Base-by-base conservation (phyloP, 2,329 filamentous ascomycete species). In the Nemania serpens region DNA sequence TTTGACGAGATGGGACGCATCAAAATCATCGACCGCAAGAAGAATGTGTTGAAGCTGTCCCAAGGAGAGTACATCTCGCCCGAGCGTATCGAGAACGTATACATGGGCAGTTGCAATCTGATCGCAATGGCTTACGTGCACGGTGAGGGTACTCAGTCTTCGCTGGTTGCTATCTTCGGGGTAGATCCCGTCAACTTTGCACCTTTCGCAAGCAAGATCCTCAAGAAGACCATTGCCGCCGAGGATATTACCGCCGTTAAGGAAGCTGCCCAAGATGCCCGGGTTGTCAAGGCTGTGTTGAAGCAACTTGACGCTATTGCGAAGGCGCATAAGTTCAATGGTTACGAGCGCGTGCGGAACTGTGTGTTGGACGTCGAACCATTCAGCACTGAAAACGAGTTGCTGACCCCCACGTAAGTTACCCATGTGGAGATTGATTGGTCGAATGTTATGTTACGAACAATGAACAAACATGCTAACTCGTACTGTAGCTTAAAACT, bases 21-120 rank as follows among this genome's bases (percentile, higher is more conserved):
- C 81, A 88, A 86, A 77, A 96, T 99, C 76, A 89, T 99, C 70
- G 95, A 99, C 77, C 93, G 95, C 70, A 89, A 93, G 79, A 99
- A 99, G 89, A 98, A 98, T 78, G 91, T 99, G n/a, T 87, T 99
- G 74, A 99, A 99, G 84, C 86, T 99, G 58, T 89, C 94, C 0
- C 95, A 99, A 77, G 95, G 95, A 75, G 95, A 99, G 79, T 99
- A 99, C 78, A 92, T 99, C 71, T 97, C 93, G 1, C 95, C 95
- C 13, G 95, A 99, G 79, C 91, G 93, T 59, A 91, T 99, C 73
- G 95, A 99, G 81, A 97, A 97, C 75, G 90, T 97, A 37, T 96
- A 93, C 76, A 82, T 96, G 64, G 91, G 90, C 65, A 93, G 90
- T 78, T 88, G 88, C 64, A 89, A 86, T 66, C 88, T 93, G 68